Base-by-base conservation (phyloP, 139 green algal species). In the Chlorella sp. region DNA sequence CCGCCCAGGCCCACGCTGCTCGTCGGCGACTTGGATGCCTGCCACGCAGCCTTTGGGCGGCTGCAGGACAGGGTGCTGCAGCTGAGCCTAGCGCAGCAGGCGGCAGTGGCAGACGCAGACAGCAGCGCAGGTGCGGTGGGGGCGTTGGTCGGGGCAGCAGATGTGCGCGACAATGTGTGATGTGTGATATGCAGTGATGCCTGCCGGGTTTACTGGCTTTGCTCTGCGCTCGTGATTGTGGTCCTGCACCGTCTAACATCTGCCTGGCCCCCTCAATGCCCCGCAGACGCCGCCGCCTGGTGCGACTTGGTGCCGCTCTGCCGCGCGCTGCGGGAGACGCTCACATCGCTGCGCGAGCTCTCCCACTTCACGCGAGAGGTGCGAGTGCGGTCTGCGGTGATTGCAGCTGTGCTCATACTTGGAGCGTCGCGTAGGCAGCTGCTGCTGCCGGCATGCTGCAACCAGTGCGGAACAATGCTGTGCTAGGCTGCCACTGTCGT, bases 321-420 rank as follows among this genome's bases (percentile, higher is more conserved):
- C 43, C 82, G 82, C 14, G 41, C 82, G 22, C 44, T 86, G 44
- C 43, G 82, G 4, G 82, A 86, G 73, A 86, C 82, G 43, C 73
- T 86, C 58, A 86, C 82, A 43, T 86, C 82, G 9, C 44, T 86
- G 43, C 73, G 76, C 0, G 60, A 86, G 60, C 46, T 82, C 28
- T 82, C 73, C 0, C 64, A 86, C 82, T 82, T 86, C 43, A 76
- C 43, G 0, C 58, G 82, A 14, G 32, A 85, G 80, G 80, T 78
- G 44, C 7, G 64, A 38, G 30, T 64, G 73, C 73, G 9, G 8
- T 36, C 19, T 26, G 40, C 34, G 3, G 16, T 4, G 43, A 38
- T 1, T 36, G 26, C 41, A 19, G 14, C 41, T 77, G 41, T 48
- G 70, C n/a, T 32, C 26, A 34, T 34, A 6, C 11, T n/a, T 54